These are phyloP conservation scores for Tolypocladium paradoxum DNA, from an alignment of 2,329 filamentous ascomycete species.

Conservation along the genomic window DNA sequence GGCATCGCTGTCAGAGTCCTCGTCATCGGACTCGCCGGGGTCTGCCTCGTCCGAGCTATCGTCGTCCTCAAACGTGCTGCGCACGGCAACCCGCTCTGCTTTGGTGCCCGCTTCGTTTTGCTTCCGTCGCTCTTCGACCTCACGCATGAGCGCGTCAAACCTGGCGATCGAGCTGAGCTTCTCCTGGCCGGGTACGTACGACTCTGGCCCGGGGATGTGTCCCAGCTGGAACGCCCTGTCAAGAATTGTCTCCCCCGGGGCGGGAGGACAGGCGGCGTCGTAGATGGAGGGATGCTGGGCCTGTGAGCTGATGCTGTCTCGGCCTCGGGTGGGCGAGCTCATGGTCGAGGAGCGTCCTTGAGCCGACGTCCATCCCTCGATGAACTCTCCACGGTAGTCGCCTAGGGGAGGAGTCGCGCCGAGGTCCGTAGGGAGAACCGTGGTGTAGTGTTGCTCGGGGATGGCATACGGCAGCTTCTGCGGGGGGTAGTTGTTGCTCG, in stretches of 20 bases:
- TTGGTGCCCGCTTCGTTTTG: slow-evolving; percentile 24
- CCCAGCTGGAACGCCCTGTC: slow-evolving; percentile 55
- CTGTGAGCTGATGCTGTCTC: slow-evolving; percentile 44
- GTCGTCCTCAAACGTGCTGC: slow-evolving; percentile 41
- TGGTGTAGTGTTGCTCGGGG: slow-evolving; percentile 38
- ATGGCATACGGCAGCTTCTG: slow-evolving; percentile 27
- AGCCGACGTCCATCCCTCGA: slow-evolving; percentile 50
- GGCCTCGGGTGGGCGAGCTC: slow-evolving; percentile 43
- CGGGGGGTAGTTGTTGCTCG: slow-evolving; percentile 33
- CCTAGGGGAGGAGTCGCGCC: slow-evolving; percentile 46
- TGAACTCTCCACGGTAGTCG: slow-evolving; percentile 43
- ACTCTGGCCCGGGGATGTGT: slow-evolving; percentile 50
- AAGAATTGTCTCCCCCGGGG: slow-evolving; percentile 53
- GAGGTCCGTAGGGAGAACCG: slow-evolving; percentile 41
- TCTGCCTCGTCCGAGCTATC: slow-evolving; percentile 32
- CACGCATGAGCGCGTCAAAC: slow-evolving; percentile 56
- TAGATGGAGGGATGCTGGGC: slow-evolving; percentile 25
- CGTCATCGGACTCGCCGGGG: slow-evolving; percentile 26
- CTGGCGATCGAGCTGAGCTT: slow-evolving; percentile 54
- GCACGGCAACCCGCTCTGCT: slow-evolving; percentile 23
- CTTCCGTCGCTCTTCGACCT: slow-evolving; percentile 41
- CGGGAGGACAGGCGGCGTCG: slow-evolving; percentile 39
- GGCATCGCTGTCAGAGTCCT: slow-evolving; percentile 29
- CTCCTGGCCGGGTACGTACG: slow-evolving; percentile 44
- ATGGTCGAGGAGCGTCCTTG: slow-evolving; percentile 49